Base-by-base conservation (phyloP, 768 basidiomycete species). In the Myochromella boudieri region DNA sequence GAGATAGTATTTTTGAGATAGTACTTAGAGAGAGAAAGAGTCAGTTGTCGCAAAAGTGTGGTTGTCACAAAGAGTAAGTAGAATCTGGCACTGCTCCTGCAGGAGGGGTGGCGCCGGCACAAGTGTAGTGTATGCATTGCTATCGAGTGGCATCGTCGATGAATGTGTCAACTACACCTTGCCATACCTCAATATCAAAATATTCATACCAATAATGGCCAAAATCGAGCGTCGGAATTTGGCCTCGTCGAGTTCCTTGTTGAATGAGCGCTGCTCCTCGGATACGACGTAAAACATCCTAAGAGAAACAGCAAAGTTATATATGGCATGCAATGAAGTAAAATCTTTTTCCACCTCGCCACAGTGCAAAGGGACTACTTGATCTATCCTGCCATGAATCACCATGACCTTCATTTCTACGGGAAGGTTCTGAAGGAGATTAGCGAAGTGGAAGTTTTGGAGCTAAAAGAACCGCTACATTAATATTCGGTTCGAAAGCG, bases 181-280 rank as follows among this genome's bases (percentile, higher is more conserved):
- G 57, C 72, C 71, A 74, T 11, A 70, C 53, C 26, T 64, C 32
- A 6, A 60, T 58, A 15, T 67, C 56, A 34, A 72, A 74, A 45
- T 72, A 74, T 33, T 70, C 68, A 22, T 59, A 64, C 63, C 69
- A 74, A 46, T 62, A 58, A 48, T 72, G 72, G 12, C 71, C 71
- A 40, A 74, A 74, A 2, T 58, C 51, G 15, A 65, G 37, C n/a
- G 60, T 60, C 7, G 68, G 69, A n/a, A 72, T 55, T 48, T 68
- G 64, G 14, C 68, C 65, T 6, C 61, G 59, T 6, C 46, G 46
- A 11, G 53, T 28, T 3, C 72, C 70, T 14, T 56, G 37, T 20
- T 65, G 57, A 2, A 72, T 49, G 25, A 63, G 49, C 3, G 54
- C 56, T 12, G 71, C 68, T 9, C 59, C 54, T 0, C 61, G 65